phyloP scores from a whole-genome alignment of 179 eudicot species.

The Actinidia polygama region DNA sequence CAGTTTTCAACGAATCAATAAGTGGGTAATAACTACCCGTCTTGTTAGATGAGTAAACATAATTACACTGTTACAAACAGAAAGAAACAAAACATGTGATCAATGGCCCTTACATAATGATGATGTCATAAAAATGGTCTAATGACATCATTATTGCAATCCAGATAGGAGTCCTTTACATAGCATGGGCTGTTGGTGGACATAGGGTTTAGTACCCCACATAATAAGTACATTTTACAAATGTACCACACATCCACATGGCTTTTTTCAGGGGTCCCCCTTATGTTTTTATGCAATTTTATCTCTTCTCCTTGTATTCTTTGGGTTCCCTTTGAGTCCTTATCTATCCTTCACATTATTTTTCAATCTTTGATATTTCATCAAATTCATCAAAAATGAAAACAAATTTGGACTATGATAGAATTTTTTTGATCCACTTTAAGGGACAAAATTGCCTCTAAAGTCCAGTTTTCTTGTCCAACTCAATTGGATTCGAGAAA shows the following conservation, averaged over 20 bases:
- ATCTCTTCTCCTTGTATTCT: not conserved
- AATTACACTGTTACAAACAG: too few species aligned
- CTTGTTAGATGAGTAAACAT: too few species aligned
- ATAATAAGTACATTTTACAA: not conserved
- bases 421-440: too few species aligned
- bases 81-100: not conserved
- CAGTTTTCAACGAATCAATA: too few species aligned
- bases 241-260: not conserved
- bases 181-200: conserved; percentile 11
- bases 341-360: not conserved
- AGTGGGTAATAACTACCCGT: too few species aligned
- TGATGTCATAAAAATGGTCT: conserved; percentile 12
- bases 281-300: too few species aligned
- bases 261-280: conserved; percentile 9
- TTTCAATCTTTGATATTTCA: not conserved
- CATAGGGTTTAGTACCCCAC: not conserved
- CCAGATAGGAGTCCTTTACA: not conserved
- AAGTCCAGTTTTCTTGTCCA: too few species aligned
- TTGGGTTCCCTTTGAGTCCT: not conserved
- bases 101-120: not conserved
- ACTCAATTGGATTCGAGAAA: too few species aligned
- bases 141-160: conserved; percentile 11
- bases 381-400: not conserved
- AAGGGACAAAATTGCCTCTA: too few species aligned
- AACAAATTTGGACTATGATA: too few species aligned